phyloP scores from a whole-genome alignment of 1,284 basidiomycete genomes.

The Phellinidium pouzarii region DNA sequence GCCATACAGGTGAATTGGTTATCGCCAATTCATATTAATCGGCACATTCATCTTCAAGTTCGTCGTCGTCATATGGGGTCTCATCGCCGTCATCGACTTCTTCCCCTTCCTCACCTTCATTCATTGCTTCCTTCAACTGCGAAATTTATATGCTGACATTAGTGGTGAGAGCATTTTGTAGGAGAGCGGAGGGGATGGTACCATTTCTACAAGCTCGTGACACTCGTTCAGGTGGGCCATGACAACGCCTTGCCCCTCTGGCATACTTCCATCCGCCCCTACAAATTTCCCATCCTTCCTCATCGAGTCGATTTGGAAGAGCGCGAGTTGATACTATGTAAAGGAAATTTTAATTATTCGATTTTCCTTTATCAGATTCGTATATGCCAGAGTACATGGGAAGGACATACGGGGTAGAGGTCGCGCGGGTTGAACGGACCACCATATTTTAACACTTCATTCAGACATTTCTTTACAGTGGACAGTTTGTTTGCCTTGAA shows the following conservation, averaged over 20 bases:
- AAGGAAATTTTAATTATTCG: neutral
- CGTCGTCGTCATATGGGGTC: conserved; percentile 11
- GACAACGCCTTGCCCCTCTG: conserved; percentile 95
- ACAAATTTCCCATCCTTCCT: conserved; percentile 92
- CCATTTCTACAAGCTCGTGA: conserved; percentile 92
- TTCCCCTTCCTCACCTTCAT: conserved; percentile 42
- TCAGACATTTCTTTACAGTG: conserved; percentile 93
- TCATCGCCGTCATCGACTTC: conserved; percentile 44
- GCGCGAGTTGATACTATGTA: conserved; percentile 82
- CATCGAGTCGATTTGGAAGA: conserved; percentile 93
- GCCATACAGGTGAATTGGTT: neutral
- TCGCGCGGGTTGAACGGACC: conserved; percentile 94
- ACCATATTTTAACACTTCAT: conserved; percentile 95
- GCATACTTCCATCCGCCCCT: conserved; percentile 75
- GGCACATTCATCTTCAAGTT: neutral
- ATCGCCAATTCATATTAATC: neutral
- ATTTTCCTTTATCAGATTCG: conserved; percentile 2
- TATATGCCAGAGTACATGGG: conserved; percentile 3
- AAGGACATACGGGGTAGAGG: conserved; percentile 76
- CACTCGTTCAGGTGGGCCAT: conserved; percentile 96
- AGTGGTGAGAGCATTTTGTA: conserved; percentile 21
- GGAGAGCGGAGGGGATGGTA: conserved; percentile 23
- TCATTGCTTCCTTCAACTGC: conserved; percentile 68
- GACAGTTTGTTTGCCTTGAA: conserved; percentile 85
- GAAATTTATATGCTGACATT: neutral